phyloP scores from a whole-genome alignment of 495 filamentous ascomycete species.

The Tuber magnatum region DNA sequence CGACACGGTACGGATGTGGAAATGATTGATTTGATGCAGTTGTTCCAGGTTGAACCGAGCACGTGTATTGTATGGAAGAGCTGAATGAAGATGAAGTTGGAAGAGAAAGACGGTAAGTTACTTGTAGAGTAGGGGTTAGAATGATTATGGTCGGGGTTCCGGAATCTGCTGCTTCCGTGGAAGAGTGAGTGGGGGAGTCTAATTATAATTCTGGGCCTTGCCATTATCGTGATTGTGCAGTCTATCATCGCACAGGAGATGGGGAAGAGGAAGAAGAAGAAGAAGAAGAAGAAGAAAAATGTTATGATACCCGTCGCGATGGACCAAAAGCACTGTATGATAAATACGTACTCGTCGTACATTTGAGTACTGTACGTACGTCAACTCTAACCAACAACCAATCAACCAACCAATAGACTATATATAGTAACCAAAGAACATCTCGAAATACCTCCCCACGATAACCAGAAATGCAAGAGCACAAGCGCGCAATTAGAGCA shows the following conservation, averaged over 20 bases:
- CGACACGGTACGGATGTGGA: neutral
- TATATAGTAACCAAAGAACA: neutral
- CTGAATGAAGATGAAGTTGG: neutral
- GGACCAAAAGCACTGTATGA: neutral
- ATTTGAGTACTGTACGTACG: neutral
- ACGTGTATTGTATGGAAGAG: neutral
- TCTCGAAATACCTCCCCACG: neutral
- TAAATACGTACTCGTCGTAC: too few species aligned
- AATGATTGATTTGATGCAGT: neutral
- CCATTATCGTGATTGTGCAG: neutral
- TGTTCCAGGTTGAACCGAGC: neutral
- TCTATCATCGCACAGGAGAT: neutral
- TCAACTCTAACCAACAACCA: neutral
- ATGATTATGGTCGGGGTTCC: neutral
- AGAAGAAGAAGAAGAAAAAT: neutral
- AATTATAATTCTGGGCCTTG: neutral
- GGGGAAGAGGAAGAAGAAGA: neutral
- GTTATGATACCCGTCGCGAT: neutral
- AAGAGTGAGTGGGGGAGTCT: too few species aligned
- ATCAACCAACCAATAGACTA: too few species aligned
- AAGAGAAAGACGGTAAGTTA: too few species aligned
- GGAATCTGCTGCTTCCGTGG: neutral
- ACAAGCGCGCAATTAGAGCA: neutral
- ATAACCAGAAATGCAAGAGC: neutral
- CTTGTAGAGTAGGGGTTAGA: neutral